Conservation (phyloP, 1,284 basidiomycete species). For the Baeospora myosura region DNA sequence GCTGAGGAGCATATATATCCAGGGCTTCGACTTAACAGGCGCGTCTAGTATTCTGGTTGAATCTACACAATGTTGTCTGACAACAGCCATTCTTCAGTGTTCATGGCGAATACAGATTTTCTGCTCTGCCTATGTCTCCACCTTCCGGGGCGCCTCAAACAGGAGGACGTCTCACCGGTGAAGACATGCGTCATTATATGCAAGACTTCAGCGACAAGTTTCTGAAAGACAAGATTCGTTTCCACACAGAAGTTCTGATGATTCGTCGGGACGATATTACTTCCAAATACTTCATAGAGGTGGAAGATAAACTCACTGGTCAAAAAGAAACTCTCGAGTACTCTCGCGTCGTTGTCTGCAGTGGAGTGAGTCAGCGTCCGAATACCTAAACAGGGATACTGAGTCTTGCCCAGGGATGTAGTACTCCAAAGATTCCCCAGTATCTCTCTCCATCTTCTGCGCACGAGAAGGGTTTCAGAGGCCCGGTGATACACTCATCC, state of each 20-base stretch:
- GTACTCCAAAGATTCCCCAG: constrained; percentile 37
- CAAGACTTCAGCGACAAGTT: constrained; percentile 39
- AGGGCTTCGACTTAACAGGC: constrained; percentile 50
- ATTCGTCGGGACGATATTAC: constrained; percentile 27
- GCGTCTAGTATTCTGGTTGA: too few relatives aligned
- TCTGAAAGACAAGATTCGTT: constrained; percentile 36
- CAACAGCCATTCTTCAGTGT: too few relatives aligned
- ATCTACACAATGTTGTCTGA: too few relatives aligned
- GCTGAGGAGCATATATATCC: constrained; percentile 43
- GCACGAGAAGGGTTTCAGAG: constrained; percentile 29
- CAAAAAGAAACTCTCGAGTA: constrained; percentile 18
- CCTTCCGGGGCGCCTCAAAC: constrained; percentile 22
- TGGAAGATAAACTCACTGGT: constrained; percentile 22
- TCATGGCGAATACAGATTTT: constrained; percentile 53
- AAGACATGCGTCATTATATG: constrained; percentile 47
- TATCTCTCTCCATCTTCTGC: constrained; percentile 28
- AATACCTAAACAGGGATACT: too few relatives aligned
- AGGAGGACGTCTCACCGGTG: constrained; percentile 41
- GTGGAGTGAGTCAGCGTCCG: constrained; percentile 36
- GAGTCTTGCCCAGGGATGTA: constrained; percentile 38
- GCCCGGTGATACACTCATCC: constrained; percentile 44
- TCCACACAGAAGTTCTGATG: constrained; percentile 39
- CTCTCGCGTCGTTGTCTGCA: constrained; percentile 45
- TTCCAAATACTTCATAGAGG: constrained; percentile 33
- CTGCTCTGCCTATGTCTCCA: constrained; percentile 41